Percentiles rank a stretch among this genome's conserved stretches.
phyloP scores from a whole-genome alignment of 306 rosid genomes.

The Quercus aquifolioides region DNA sequence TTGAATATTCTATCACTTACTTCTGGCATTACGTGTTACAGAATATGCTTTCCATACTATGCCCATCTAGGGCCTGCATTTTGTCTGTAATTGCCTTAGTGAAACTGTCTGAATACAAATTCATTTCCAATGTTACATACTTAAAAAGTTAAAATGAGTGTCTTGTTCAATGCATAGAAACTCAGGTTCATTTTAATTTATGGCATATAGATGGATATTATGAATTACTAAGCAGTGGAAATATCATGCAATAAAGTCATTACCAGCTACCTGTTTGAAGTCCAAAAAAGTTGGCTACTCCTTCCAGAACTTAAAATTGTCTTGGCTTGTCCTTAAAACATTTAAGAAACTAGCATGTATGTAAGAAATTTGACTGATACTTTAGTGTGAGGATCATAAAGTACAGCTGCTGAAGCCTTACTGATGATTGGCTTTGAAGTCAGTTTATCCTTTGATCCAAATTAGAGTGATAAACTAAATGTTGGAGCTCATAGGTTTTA shows the following conservation, averaged over 20 bases:
- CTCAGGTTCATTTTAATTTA: background rate
- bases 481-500: background rate
- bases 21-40: background rate
- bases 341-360: background rate
- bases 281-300: background rate
- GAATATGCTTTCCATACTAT: background rate
- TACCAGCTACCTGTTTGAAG: background rate
- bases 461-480: background rate
- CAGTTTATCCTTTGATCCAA: background rate
- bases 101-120: background rate
- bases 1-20: background rate
- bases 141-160: background rate
- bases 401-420: conserved; percentile 15
- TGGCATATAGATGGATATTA: conserved; percentile 3
- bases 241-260: conserved; percentile 4
- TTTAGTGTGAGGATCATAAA: background rate
- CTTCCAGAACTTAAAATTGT: background rate
- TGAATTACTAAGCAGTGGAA: background rate
- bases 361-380: conserved; percentile 7
- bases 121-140: background rate
- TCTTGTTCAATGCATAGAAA: background rate
- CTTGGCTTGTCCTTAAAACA: background rate
- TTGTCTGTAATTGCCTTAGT: background rate
- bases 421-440: background rate
- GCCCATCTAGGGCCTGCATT: background rate